Conservation (phyloP, 108 stramenopile genomes). For the Cyclotella kingstonii region DNA sequence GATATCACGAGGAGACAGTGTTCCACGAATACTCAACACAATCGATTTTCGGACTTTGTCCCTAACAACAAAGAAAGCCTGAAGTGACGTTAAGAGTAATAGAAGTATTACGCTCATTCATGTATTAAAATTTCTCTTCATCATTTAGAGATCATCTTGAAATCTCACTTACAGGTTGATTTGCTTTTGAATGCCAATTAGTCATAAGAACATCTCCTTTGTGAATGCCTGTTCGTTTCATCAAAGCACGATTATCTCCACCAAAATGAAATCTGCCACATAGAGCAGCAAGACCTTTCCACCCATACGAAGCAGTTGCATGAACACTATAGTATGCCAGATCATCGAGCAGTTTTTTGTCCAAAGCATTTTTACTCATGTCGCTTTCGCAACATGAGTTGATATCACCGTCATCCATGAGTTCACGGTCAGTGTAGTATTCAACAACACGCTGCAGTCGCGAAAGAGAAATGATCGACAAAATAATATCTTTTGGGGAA, state of each 20-base stretch:
- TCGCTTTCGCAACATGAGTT: not conserved
- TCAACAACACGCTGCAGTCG: slow-evolving; percentile 42
- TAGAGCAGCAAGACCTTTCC: slow-evolving; percentile 59
- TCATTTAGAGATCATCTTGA: too few species aligned
- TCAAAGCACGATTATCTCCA: slow-evolving; percentile 47
- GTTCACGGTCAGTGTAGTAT: slow-evolving; percentile 19
- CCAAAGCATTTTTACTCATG: slow-evolving; percentile 8
- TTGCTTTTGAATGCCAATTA: slow-evolving; percentile 51
- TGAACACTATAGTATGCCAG: slow-evolving; percentile 58
- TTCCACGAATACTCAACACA: slow-evolving; percentile 66
- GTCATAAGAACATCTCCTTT: slow-evolving; percentile 46
- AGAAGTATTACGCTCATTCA: too few species aligned
- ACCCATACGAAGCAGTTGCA: slow-evolving; percentile 73
- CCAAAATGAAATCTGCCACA: slow-evolving; percentile 53
- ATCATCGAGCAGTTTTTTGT: slow-evolving; percentile 48
- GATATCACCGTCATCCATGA: slow-evolving; percentile 9
- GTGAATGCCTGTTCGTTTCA: slow-evolving; percentile 49
- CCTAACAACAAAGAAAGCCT: slow-evolving; percentile 60
- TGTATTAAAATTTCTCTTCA: not conserved
- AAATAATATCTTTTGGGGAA: slow-evolving; percentile 43
- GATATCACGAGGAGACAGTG: slow-evolving; percentile 61
- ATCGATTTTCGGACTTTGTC: slow-evolving; percentile 47
- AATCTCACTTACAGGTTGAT: slow-evolving; percentile 50
- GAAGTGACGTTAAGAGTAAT: too few species aligned
- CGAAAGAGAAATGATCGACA: slow-evolving; percentile 42